Evolutionary conservation across 495 filamentous ascomycete species (phyloP), one percentile per base, ranked within the genome.

Genomic region (Xylaria intraflava): DNA sequence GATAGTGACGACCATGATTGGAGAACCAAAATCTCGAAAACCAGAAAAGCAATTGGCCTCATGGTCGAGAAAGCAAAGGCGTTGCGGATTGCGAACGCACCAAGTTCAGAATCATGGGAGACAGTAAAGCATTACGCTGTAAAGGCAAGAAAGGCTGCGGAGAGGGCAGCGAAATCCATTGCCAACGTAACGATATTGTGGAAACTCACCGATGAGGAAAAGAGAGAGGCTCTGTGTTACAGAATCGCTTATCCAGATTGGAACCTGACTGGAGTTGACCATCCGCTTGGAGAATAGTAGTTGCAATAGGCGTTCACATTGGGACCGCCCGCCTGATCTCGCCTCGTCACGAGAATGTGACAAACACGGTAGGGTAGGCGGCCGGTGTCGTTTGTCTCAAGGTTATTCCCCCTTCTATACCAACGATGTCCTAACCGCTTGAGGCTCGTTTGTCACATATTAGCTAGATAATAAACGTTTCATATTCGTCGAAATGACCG

Each of bases 191-290:
- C 48, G 6, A 31, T 51, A 51, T 27, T 20, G 33, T 51, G 48
- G 38, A 51, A 42, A 19, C 48, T 51, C 33, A 51, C 48, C 14
- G 48, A 51, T 20, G 48, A 51, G 38, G 10, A 51, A 14, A 43
- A 38, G 19, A 51, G 27, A 1, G 48, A 42, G 14, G 48, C 48
- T 16, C 36, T 42, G 9, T 49, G 48, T 39, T 51, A 51, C 16
- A 51, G 38, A 20, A 42, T 42, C 3, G 23, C 22, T 33, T 30
- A 51, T 31, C 38, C 38, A 11, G 22, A 31, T 26, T 41, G 33
- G 35, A 29, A n/a, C 2, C 14, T 6, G 5, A 19, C 17, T 11
- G 45, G 23, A 16, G 19, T 7, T 3, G 45, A 17, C n/a, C n/a
- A n/a, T n/a, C n/a, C n/a, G n/a, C n/a, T n/a, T n/a, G n/a, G n/a